Conservation (phyloP, 768 basidiomycete species). For the Trametes villosa region DNA sequence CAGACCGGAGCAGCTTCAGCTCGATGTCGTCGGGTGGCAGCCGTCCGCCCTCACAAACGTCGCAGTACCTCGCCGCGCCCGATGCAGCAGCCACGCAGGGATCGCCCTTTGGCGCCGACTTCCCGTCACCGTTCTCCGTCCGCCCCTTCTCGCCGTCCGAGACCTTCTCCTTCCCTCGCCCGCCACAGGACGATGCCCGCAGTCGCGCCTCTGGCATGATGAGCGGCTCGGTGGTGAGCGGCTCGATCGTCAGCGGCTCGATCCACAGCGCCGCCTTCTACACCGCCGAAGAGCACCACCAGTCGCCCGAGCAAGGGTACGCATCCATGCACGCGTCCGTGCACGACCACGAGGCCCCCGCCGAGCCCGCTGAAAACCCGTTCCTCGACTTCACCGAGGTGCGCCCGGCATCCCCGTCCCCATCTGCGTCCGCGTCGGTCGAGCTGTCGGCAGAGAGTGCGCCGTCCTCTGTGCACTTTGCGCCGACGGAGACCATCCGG, state of each 20-base stretch:
- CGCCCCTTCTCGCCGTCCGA: conserved; percentile 71
- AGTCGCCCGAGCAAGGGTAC: too few relatives aligned
- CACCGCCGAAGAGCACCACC: conserved; percentile 4
- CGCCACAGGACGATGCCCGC: conserved; percentile 41
- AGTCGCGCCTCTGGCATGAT: conserved; percentile 13
- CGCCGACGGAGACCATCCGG: conserved; percentile 51
- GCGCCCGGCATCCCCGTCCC: neutral
- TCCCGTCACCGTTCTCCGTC: conserved; percentile 60
- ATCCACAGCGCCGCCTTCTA: conserved; percentile 8
- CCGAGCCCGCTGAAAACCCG: conserved; percentile 26
- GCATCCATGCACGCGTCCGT: conserved; percentile 1
- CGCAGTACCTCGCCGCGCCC: conserved; percentile 20
- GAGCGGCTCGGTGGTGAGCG: conserved; percentile 8
- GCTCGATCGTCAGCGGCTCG: conserved; percentile 4
- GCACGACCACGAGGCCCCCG: neutral
- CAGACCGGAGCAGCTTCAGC: conserved; percentile 37
- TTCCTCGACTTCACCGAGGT: conserved; percentile 29
- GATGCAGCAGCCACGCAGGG: conserved; percentile 9
- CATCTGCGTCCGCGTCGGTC: neutral
- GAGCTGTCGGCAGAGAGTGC: conserved; percentile 9
- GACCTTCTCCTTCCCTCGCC: conserved; percentile 70
- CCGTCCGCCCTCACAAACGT: conserved; percentile 15
- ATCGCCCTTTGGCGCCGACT: conserved; percentile 32
- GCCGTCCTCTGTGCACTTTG: conserved; percentile 47
- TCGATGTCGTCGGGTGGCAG: conserved; percentile 36